phyloP scores from a whole-genome alignment of 2,329 filamentous ascomycete genomes.

The Calonectria hawksworthii region DNA sequence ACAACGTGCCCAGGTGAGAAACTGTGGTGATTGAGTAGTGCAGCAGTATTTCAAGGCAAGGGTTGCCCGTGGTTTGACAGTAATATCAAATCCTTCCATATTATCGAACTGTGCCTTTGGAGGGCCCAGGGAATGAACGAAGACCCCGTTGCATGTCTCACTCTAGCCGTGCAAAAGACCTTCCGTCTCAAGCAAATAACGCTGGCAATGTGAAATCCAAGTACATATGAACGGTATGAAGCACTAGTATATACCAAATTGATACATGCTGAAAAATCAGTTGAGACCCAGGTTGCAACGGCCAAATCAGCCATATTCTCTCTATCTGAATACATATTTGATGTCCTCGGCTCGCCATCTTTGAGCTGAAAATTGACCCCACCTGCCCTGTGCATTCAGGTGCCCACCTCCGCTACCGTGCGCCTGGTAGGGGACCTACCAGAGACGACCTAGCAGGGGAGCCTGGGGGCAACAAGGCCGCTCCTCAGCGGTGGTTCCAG shows the following conservation, averaged over 20 bases:
- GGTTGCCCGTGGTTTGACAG: background rate
- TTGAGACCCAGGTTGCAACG: background rate
- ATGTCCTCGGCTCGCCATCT: background rate
- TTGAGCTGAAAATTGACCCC: background rate
- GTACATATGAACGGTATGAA: background rate
- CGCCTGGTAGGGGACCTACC: slow-evolving; percentile 15
- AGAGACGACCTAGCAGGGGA: slow-evolving; percentile 13
- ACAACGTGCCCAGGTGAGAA: background rate
- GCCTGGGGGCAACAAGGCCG: slow-evolving; percentile 6
- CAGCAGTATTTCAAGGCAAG: background rate
- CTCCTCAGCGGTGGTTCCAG: slow-evolving; percentile 10
- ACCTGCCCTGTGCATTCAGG: slow-evolving; percentile 15
- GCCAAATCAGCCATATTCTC: background rate
- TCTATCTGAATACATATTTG: background rate
- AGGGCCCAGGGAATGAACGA: background rate
- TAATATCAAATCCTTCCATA: background rate
- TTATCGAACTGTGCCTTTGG: background rate
- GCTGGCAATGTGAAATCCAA: background rate
- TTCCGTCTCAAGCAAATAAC: background rate
- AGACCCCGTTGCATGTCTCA: background rate
- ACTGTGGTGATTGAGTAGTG: background rate
- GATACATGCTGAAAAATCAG: background rate
- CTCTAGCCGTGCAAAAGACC: background rate
- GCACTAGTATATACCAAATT: background rate
- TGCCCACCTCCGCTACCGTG: slow-evolving; percentile 1